Evolutionary conservation across 805 yeast genomes (phyloP).

Genomic region (Metschnikowia arizonensis): DNA sequence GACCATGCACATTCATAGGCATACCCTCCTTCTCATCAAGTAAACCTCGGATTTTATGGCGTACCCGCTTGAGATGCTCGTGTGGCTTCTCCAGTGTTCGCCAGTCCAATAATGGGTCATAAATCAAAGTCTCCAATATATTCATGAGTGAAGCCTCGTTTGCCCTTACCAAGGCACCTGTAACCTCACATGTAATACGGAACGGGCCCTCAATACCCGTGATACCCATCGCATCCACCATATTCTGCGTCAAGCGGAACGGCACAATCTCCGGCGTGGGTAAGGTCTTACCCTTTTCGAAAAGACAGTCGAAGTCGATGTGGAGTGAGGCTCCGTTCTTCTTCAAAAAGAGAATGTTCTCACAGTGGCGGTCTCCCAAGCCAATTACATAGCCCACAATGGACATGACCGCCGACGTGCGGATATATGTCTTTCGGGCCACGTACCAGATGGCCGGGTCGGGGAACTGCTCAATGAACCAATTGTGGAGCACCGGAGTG

Average conservation of each 20-base stretch:
- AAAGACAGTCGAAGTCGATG: constrained; percentile 94
- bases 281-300: constrained; percentile 74
- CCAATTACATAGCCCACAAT: constrained; percentile 94
- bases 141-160: constrained; percentile 86
- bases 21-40: constrained; percentile 73
- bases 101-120: constrained; percentile 90
- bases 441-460: constrained; percentile 86
- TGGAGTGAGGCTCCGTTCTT: constrained; percentile 78
- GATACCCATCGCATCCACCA: constrained; percentile 86
- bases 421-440: constrained; percentile 67
- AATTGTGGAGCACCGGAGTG: constrained; percentile 73
- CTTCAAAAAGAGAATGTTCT: constrained; percentile 73
- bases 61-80: constrained; percentile 63
- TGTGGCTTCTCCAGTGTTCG: constrained; percentile 50
- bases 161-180: constrained; percentile 63
- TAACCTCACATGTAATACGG: constrained; percentile 79
- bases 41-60: constrained; percentile 81
- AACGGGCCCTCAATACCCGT: constrained; percentile 88
- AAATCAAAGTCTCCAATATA: constrained; percentile 83
- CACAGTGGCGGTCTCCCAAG: constrained; percentile 95
- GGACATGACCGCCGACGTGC: constrained; percentile 93
- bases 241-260: constrained; percentile 81
- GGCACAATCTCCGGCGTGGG: constrained; percentile 93
- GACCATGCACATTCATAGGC: constrained; percentile 87
- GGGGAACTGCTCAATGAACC: constrained; percentile 87